phyloP scores from a whole-genome alignment of 441 rosid species.

The Hura crepitans region DNA sequence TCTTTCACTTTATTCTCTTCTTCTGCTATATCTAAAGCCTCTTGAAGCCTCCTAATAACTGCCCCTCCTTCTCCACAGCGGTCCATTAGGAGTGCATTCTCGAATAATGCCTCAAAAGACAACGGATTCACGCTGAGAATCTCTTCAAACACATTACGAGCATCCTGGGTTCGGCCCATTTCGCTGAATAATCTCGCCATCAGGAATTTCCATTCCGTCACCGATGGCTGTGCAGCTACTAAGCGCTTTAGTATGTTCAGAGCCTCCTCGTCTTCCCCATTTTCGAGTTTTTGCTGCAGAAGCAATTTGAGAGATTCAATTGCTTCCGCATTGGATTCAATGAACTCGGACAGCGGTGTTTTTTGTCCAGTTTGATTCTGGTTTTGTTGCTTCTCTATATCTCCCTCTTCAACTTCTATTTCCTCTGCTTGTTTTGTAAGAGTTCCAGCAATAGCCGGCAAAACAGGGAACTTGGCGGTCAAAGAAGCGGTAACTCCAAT shows the following conservation, averaged over 20 bases:
- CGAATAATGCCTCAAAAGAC: slow-evolving; percentile 78
- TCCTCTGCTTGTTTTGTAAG: slow-evolving; percentile 29
- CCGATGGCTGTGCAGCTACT: slow-evolving; percentile 54
- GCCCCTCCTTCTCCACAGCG: slow-evolving; percentile 70
- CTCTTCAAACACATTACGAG: slow-evolving; percentile 81
- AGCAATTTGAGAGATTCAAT: slow-evolving; percentile 52
- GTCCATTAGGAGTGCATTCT: slow-evolving; percentile 88
- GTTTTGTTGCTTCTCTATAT: not conserved
- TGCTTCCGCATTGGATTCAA: slow-evolving; percentile 51
- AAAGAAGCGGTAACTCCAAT: slow-evolving; percentile 44
- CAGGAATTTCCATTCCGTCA: slow-evolving; percentile 69
- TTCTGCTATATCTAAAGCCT: slow-evolving; percentile 55
- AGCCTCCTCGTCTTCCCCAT: slow-evolving; percentile 69
- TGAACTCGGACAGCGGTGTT: slow-evolving; percentile 46
- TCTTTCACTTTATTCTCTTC: slow-evolving; percentile 61
- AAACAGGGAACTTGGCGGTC: slow-evolving; percentile 37
- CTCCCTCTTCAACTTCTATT: slow-evolving; percentile 18
- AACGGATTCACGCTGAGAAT: slow-evolving; percentile 62
- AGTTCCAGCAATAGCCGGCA: slow-evolving; percentile 51
- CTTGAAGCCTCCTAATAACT: slow-evolving; percentile 60
- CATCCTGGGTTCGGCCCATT: slow-evolving; percentile 53
- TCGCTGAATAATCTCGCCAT: slow-evolving; percentile 57
- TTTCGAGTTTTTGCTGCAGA: slow-evolving; percentile 68
- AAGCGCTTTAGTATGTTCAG: slow-evolving; percentile 44
- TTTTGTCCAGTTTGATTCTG: slow-evolving; percentile 12